Evolutionary conservation across 1,284 basidiomycete genomes (phyloP).

Genomic region (Ustilago tritici): DNA sequence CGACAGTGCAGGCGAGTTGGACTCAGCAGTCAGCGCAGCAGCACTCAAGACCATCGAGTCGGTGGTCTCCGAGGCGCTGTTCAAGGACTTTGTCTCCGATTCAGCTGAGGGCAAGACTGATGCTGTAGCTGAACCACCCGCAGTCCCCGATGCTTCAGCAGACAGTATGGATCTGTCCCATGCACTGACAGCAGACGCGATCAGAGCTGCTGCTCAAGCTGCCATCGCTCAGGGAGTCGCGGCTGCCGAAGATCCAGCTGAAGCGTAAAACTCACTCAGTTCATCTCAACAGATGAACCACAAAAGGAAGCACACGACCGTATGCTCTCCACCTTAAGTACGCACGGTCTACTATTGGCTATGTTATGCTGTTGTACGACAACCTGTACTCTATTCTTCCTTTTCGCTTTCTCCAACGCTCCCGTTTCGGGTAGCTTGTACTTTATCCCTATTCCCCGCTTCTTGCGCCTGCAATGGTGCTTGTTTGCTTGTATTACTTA

Average conservation of each 20-base stretch:
- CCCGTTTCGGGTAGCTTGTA: not conserved
- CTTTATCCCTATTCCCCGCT: not conserved
- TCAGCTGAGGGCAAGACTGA: slow-evolving; percentile 4
- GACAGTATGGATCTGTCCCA: slow-evolving; percentile 16
- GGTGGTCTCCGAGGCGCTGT: slow-evolving; percentile 42
- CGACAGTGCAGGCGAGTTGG: slow-evolving; percentile 8
- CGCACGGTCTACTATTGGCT: not conserved
- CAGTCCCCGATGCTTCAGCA: slow-evolving; percentile 1
- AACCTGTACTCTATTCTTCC: slow-evolving; percentile 3
- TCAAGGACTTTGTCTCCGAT: slow-evolving; percentile 35
- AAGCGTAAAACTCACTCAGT: not conserved
- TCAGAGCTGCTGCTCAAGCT: slow-evolving; percentile 44
- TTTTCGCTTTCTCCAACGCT: not conserved
- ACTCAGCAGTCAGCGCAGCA: slow-evolving; percentile 32
- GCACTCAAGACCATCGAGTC: slow-evolving; percentile 38
- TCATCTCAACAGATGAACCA: not conserved
- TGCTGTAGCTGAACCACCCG: not conserved
- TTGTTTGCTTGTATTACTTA: slow-evolving; percentile 6
- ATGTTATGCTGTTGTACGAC: not conserved
- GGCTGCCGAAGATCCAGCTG: not conserved
- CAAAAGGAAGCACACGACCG: not conserved
- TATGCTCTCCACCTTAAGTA: not conserved
- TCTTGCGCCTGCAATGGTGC: not conserved
- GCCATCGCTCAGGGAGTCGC: slow-evolving; percentile 35
- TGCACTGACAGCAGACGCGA: slow-evolving; percentile 37